phyloP scores from a whole-genome alignment of 2,329 filamentous ascomycete species.

The Fusarium tuaranense region DNA sequence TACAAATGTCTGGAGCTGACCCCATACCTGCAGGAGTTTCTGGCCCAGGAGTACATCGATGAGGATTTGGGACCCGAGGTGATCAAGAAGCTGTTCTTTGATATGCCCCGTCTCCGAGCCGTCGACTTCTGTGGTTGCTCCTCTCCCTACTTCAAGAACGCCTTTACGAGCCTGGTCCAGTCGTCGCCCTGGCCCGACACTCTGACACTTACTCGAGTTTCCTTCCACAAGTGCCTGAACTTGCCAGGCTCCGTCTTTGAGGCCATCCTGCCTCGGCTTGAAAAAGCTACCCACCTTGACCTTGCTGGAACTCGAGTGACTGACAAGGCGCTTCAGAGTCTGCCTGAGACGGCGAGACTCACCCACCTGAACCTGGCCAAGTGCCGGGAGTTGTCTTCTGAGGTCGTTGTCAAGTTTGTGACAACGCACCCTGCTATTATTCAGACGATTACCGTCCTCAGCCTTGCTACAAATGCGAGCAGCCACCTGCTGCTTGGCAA shows the following conservation, averaged over 20 bases:
- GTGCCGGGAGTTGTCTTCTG: slow-evolving; percentile 76
- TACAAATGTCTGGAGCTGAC: slow-evolving; percentile 77
- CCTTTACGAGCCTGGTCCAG: slow-evolving; percentile 70
- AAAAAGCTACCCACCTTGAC: slow-evolving; percentile 80
- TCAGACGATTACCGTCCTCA: slow-evolving; percentile 75
- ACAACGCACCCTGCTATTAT: slow-evolving; percentile 76
- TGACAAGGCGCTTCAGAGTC: slow-evolving; percentile 75
- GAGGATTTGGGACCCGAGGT: slow-evolving; percentile 78
- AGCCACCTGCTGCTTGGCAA: slow-evolving; percentile 78
- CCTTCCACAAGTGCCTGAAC: slow-evolving; percentile 82
- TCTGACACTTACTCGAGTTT: slow-evolving; percentile 74
- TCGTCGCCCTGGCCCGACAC: slow-evolving; percentile 62
- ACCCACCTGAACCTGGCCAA: slow-evolving; percentile 84
- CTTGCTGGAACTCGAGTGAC: slow-evolving; percentile 83
- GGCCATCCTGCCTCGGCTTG: slow-evolving; percentile 76
- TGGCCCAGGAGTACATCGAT: slow-evolving; percentile 85
- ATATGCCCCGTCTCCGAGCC: slow-evolving; percentile 72
- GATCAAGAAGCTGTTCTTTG: slow-evolving; percentile 76
- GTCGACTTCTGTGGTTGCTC: slow-evolving; percentile 84
- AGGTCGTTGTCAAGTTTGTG: slow-evolving; percentile 77
- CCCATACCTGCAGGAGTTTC: slow-evolving; percentile 80
- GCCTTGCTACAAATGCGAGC: slow-evolving; percentile 77
- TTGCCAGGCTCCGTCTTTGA: slow-evolving; percentile 77
- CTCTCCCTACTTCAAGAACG: slow-evolving; percentile 72
- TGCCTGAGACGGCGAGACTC: slow-evolving; percentile 77